Base-by-base conservation (phyloP, 352 stramenopile genomes). In the Thalassiosira hispida region DNA sequence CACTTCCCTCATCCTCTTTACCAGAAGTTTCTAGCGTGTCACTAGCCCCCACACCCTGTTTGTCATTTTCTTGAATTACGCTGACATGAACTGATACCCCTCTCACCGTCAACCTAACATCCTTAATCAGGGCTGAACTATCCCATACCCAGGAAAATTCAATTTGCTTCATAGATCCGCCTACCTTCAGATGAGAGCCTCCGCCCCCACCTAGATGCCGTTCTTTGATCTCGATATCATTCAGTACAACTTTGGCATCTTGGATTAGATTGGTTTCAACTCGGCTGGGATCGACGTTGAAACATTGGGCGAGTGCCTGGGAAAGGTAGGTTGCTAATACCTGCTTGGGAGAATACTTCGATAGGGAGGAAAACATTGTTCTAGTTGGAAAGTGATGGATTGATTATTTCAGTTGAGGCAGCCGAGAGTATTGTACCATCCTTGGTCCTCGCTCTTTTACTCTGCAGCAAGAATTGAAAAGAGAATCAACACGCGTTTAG, bases 251-350 rank as follows among this genome's bases (percentile, higher is more conserved):
- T 22, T 65, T 52, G 25, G 38, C 23, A 18, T 76, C 67, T 14
- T 56, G 23, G 20, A 76, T 49, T 35, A 76, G 42, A 68, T 67
- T 76, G 12, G 67, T 62, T 68, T 67, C 67, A 44, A 76, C 55
- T 3, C 16, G 23, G 20, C 27, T 42, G 3, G 53, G 40, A 51
- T 76, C 67, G 16, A 67, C 55, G 25, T 56, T 14, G 29, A 67
- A 76, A 33, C 29, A 67, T 18, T 61, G 25, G 12, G 42, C 42
- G 16, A 76, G 53, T 6, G 40, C n/a, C 31, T 33, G 18, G 2
- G 67, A 46, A 3, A 76, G 29, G 47, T 63, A 62, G 4, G 23
- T 56, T 20, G 67, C 67, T 42, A 76, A 29, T 29, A 53, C 18
- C 11, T 49, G n/a, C 42, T 76, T 66, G 1, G 67, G 67, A 53